phyloP scores from a whole-genome alignment of 2,329 filamentous ascomycete genomes.

The Aaosphaeria pasadenensis region DNA sequence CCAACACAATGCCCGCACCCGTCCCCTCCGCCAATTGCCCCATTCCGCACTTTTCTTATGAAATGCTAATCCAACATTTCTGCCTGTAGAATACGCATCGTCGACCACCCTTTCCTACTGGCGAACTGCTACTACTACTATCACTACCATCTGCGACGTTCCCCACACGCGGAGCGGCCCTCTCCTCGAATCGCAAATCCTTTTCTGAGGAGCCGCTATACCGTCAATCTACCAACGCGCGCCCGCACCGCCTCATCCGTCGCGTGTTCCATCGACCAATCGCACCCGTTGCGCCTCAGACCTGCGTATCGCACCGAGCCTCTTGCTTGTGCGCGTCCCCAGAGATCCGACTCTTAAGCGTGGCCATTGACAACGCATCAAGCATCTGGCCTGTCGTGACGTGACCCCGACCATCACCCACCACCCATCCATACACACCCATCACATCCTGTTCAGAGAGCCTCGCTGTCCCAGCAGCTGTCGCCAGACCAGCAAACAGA shows the following conservation, averaged over 20 bases:
- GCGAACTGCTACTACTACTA: slow-evolving; percentile 25
- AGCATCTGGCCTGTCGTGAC: slow-evolving; percentile 36
- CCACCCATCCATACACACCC: slow-evolving; percentile 3
- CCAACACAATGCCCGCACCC: slow-evolving; percentile 36
- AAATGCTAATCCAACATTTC: slow-evolving; percentile 34
- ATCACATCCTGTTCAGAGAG: slow-evolving; percentile 26
- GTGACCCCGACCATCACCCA: slow-evolving; percentile 22
- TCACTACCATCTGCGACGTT: slow-evolving; percentile 6
- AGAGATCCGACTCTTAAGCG: slow-evolving; percentile 35
- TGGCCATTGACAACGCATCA: slow-evolving; percentile 45
- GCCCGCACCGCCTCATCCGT: slow-evolving; percentile 30
- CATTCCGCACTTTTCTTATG: slow-evolving; percentile 17
- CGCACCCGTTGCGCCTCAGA: slow-evolving; percentile 25
- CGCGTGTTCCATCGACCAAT: slow-evolving; percentile 13
- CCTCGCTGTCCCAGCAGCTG: slow-evolving; percentile 22
- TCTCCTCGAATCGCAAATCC: slow-evolving; percentile 21
- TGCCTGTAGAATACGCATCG: slow-evolving; percentile 28
- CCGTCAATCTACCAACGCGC: slow-evolving; percentile 3
- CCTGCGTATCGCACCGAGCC: slow-evolving; percentile 19
- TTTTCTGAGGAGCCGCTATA: slow-evolving; percentile 1
- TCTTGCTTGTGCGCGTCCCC: slow-evolving; percentile 26
- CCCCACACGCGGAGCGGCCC: slow-evolving; percentile 36
- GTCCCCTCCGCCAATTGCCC: slow-evolving; percentile 37
- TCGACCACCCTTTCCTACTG: slow-evolving; percentile 28
- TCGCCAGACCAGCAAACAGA: slow-evolving; percentile 31